Evolutionary conservation across 2,329 filamentous ascomycete species (phyloP).

Genomic region (Exophiala lecanii-corni): DNA sequence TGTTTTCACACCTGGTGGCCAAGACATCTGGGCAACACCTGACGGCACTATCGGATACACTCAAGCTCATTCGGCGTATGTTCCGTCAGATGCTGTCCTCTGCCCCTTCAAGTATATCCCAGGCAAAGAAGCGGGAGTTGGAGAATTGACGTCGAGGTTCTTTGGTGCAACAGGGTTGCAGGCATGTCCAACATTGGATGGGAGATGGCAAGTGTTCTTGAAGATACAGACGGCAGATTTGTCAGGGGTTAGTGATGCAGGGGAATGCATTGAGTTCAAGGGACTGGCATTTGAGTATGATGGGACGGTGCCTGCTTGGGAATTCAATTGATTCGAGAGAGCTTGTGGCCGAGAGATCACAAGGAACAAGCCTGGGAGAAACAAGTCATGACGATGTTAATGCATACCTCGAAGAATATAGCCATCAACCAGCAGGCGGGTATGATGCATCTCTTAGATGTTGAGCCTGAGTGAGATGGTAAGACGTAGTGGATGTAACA

Average conservation of each 20-base stretch:
- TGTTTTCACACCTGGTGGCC: conserved; percentile 58
- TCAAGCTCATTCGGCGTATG: conserved; percentile 48
- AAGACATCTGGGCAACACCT: conserved; percentile 55
- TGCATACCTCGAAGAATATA: no score
- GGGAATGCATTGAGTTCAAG: conserved; percentile 38
- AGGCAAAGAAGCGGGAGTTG: conserved; percentile 27
- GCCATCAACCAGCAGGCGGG: no score
- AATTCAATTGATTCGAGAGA: conserved; percentile 34
- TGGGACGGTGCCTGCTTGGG: conserved; percentile 33
- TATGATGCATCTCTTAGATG: no score
- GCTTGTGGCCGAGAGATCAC: no score
- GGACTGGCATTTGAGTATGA: conserved; percentile 33
- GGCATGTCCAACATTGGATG: conserved; percentile 37
- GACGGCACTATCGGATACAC: conserved; percentile 55
- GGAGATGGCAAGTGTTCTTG: conserved; percentile 40
- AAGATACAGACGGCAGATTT: conserved; percentile 38
- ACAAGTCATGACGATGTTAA: no score
- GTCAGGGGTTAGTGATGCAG: conserved; percentile 34
- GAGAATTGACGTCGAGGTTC: conserved; percentile 30
- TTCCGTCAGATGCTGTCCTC: conserved; percentile 48
- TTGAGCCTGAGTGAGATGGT: no score
- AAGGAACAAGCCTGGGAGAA: no score
- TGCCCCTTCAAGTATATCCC: conserved; percentile 45
- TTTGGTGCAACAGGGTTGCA: conserved; percentile 39
- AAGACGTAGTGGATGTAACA: no score